Evolutionary conservation across 805 yeast genomes (phyloP).

Genomic region (Starmerella apicola): DNA sequence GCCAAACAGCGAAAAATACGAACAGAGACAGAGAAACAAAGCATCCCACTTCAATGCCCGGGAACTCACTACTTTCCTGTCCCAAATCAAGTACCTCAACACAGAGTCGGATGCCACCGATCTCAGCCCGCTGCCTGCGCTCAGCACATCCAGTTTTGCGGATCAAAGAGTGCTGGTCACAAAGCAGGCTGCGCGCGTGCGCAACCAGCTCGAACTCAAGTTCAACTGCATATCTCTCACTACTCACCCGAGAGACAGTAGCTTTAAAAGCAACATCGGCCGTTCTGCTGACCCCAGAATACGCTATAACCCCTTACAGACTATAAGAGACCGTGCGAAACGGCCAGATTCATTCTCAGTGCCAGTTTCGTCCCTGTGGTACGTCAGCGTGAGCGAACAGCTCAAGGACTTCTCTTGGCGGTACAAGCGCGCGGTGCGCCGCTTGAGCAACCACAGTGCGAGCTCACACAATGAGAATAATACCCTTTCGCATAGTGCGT

Average conservation of each 20-base stretch:
- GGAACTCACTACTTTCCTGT: constrained; percentile 11
- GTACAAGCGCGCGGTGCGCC: constrained; percentile 4
- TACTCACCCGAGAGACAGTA: neutral
- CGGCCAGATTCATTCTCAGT: constrained; percentile 7
- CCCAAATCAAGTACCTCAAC: constrained; percentile 14
- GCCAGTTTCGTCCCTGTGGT: constrained; percentile 8
- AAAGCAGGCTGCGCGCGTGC: constrained; percentile 21
- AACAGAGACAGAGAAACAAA: too few relatives aligned
- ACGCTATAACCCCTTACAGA: constrained; percentile 64
- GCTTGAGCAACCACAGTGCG: neutral
- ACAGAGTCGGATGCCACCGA: constrained; percentile 13
- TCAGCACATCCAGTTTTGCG: constrained; percentile 1
- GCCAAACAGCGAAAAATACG: too few relatives aligned
- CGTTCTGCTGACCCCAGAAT: neutral
- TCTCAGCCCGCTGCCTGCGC: constrained; percentile 1
- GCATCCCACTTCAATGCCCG: neutral
- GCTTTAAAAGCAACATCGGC: neutral
- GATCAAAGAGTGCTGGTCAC: constrained; percentile 14
- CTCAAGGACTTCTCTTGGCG: constrained; percentile 18
- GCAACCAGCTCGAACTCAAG: constrained; percentile 25
- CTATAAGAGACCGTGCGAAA: constrained; percentile 54
- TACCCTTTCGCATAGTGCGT: neutral
- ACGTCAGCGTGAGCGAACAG: constrained; percentile 13
- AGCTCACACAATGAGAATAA: constrained; percentile 6
- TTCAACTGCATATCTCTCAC: constrained; percentile 19